Evolutionary conservation across 192 early-diverging fungal species (phyloP).

Genomic region (Phlyctochytrium arcticum): DNA sequence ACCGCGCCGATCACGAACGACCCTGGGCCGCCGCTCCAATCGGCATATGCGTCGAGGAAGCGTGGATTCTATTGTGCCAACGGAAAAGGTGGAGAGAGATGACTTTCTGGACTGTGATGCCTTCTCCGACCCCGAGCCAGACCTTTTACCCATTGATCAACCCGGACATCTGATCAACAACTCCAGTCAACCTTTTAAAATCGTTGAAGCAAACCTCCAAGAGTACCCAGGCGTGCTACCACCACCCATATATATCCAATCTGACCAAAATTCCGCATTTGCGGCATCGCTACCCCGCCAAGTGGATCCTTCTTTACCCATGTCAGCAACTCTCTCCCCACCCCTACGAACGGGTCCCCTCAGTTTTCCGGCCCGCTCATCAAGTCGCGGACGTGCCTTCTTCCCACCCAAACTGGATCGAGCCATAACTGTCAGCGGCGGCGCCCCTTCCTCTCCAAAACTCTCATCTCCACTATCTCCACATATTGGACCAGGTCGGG

Average conservation of each 20-base stretch:
- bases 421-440: neutral
- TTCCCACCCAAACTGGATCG: conserved; percentile 2
- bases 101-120: neutral
- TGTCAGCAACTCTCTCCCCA: too few species aligned
- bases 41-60: neutral
- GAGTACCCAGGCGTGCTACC: too few species aligned
- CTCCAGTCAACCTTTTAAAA: too few species aligned
- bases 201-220: too few species aligned
- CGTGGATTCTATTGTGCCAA: neutral
- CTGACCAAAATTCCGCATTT: too few species aligned
- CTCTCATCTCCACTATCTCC: conserved; percentile 4
- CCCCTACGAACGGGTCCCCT: too few species aligned
- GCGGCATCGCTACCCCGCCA: conserved; percentile 7
- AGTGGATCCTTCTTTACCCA: conserved; percentile 19
- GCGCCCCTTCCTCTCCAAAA: neutral
- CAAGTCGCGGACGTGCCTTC: conserved; percentile 3
- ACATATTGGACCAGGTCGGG: neutral
- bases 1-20: conserved; percentile 1
- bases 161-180: too few species aligned
- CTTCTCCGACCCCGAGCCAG: neutral
- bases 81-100: neutral
- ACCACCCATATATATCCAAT: too few species aligned
- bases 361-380: conserved; percentile 15
- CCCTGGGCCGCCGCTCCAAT: neutral
- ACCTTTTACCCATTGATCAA: too few species aligned